A percentile compares a stretch with the other conserved stretches of the same genome.
Evolutionary conservation across 495 filamentous ascomycete genomes (phyloP).

Genomic region (Staphylotrichum longicolle): DNA sequence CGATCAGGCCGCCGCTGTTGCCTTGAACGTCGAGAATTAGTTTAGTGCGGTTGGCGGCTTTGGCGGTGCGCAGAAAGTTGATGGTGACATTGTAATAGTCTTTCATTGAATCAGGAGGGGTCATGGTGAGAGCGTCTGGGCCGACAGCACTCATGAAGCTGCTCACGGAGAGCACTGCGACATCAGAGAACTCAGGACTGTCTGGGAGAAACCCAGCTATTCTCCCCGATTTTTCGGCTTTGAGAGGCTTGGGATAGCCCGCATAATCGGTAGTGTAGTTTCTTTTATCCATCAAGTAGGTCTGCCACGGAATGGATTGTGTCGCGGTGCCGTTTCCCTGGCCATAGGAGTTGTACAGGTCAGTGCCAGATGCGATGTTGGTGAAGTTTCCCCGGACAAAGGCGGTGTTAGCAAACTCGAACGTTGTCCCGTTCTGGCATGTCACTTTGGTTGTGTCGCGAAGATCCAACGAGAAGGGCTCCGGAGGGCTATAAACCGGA

Average conservation of each 20-base stretch:
- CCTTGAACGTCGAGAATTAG: slow-evolving; percentile 55
- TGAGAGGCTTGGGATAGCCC: slow-evolving; percentile 18
- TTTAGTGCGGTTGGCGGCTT: slow-evolving; percentile 14
- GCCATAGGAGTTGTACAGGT: slow-evolving; percentile 19
- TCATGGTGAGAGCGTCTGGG: not conserved
- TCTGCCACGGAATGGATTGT: not conserved
- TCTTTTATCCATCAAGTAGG: not conserved
- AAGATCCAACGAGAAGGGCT: slow-evolving; percentile 1
- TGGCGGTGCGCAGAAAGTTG: slow-evolving; percentile 13
- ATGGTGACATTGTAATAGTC: slow-evolving; percentile 19
- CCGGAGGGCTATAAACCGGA: not conserved
- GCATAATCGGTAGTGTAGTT: slow-evolving; percentile 11
- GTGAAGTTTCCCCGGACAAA: slow-evolving; percentile 23
- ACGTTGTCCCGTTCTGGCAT: slow-evolving; percentile 22
- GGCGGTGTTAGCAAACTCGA: slow-evolving; percentile 15
- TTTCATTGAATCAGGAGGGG: no score
- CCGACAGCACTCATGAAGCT: slow-evolving; percentile 1
- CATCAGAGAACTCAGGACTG: not conserved
- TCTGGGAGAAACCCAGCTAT: slow-evolving; percentile 14
- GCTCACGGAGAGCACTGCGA: slow-evolving; percentile 20
- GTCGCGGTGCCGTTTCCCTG: slow-evolving; percentile 2
- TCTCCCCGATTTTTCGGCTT: not conserved
- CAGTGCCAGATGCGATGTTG: slow-evolving; percentile 18
- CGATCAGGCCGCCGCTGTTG: slow-evolving; percentile 50
- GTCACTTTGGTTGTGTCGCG: slow-evolving; percentile 20